Conservation (phyloP, 495 filamentous ascomycete genomes). For the Chlorociboria aeruginascens region DNA sequence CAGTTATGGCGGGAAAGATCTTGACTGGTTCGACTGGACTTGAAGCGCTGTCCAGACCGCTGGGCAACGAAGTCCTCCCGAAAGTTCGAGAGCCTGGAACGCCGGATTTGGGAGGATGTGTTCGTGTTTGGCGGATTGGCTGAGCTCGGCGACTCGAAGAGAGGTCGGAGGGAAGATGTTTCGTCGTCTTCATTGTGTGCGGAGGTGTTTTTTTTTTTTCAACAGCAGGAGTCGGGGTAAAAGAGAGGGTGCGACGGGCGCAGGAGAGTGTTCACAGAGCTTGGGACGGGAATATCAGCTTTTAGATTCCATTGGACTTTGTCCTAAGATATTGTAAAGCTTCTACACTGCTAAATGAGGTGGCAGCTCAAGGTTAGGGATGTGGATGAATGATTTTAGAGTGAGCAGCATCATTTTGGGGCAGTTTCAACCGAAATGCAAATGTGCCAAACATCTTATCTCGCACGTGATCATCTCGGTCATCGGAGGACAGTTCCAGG, state of each 20-base stretch:
- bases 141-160: slow-evolving; percentile 42
- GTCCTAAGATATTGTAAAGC: not conserved
- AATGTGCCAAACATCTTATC: no score
- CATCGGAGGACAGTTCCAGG: no score
- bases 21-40: slow-evolving; percentile 33
- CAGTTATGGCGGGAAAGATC: slow-evolving; percentile 84
- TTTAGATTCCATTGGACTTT: slow-evolving; percentile 12
- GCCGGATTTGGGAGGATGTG: slow-evolving; percentile 36
- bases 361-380: no score
- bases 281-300: not conserved
- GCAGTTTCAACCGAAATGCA: no score
- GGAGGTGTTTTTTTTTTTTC: slow-evolving; percentile 6
- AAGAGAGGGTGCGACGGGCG: slow-evolving; percentile 5
- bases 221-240: not conserved
- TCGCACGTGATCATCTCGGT: no score
- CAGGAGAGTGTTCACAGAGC: not conserved
- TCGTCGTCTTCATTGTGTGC: slow-evolving; percentile 39
- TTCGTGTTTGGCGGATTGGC: slow-evolving; percentile 47
- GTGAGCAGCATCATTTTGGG: no score
- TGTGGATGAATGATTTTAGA: no score
- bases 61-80: slow-evolving; percentile 27
- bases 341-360: not conserved
- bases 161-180: slow-evolving; percentile 27
- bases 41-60: slow-evolving; percentile 15
- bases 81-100: slow-evolving; percentile 29